Percentiles rank a stretch among this genome's conserved stretches.
Evolutionary conservation across 352 stramenopile genomes (phyloP).

Genomic region (Nothophytophthora sp.): DNA sequence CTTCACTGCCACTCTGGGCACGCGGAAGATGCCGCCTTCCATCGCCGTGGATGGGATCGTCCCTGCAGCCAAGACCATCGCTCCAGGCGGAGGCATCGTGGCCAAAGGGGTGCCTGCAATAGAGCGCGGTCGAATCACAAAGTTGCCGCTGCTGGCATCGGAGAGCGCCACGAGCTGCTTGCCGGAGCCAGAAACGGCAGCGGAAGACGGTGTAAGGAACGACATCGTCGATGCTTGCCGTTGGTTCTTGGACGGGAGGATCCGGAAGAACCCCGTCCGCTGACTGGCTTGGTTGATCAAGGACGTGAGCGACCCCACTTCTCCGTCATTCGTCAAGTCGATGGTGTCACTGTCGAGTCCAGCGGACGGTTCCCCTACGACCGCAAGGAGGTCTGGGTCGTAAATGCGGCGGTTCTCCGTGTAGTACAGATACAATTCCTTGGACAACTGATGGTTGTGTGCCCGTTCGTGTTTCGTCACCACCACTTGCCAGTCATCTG

Average conservation of each 20-base stretch:
- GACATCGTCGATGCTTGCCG: constrained; percentile 16
- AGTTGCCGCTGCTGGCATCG: constrained; percentile 8
- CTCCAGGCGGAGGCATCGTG: constrained; percentile 18
- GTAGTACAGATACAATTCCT: constrained; percentile 77
- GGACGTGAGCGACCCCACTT: constrained; percentile 9
- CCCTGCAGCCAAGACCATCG: constrained; percentile 31
- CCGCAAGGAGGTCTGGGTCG: constrained; percentile 61
- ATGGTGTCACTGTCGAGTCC: constrained; percentile 1
- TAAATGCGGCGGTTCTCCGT: constrained; percentile 80
- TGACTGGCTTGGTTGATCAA: constrained; percentile 23
- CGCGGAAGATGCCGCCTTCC: constrained; percentile 27
- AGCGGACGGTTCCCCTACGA: constrained; percentile 10
- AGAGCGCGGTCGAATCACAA: constrained; percentile 14
- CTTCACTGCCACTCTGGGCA: constrained; percentile 42
- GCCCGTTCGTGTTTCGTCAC: constrained; percentile 73
- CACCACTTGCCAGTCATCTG: constrained; percentile 63
- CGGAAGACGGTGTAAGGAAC: constrained; percentile 1
- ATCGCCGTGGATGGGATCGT: constrained; percentile 30
- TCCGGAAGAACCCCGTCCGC: constrained; percentile 12
- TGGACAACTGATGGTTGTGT: constrained; percentile 78
- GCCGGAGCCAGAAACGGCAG: not conserved
- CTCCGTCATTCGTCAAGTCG: constrained; percentile 5
- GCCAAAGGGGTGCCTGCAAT: not conserved
- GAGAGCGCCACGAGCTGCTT: constrained; percentile 14
- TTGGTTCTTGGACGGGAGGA: constrained; percentile 20